A percentile compares a stretch with the other conserved stretches of the same genome.
phyloP scores from a whole-genome alignment of 345 rosid species.

The Eucalyptus leucophloia region DNA sequence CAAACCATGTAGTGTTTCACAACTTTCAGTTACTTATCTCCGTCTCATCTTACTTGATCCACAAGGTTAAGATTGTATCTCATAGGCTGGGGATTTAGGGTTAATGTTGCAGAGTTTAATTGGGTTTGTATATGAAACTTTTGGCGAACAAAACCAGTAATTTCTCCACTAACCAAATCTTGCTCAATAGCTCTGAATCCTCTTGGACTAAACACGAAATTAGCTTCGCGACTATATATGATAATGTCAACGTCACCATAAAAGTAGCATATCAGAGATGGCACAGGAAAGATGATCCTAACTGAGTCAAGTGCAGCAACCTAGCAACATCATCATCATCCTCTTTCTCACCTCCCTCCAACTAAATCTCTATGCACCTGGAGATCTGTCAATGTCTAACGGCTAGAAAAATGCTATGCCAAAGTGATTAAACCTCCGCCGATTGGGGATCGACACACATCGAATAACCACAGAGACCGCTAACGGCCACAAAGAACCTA shows the following conservation, averaged over 20 bases:
- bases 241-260: not conserved
- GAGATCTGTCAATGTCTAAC: not conserved
- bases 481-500: not conserved
- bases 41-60: not conserved
- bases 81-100: not conserved
- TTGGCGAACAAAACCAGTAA: not conserved
- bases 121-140: not conserved
- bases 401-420: not conserved
- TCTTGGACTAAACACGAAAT: not conserved
- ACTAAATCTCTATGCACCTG: not conserved
- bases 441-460: not conserved
- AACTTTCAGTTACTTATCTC: not conserved
- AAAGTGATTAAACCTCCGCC: not conserved
- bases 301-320: not conserved
- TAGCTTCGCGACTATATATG: not conserved
- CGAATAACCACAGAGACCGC: not conserved
- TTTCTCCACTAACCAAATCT: not conserved
- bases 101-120: not conserved
- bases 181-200: not conserved
- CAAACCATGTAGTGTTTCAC: not conserved
- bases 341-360: not conserved
- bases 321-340: not conserved
- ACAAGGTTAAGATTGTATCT: not conserved
- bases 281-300: not conserved
- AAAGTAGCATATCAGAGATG: not conserved